These are phyloP conservation scores for Talaromyces amestolkiae DNA, from an alignment of 2,329 filamentous ascomycete genomes.

Conservation along the genomic window DNA sequence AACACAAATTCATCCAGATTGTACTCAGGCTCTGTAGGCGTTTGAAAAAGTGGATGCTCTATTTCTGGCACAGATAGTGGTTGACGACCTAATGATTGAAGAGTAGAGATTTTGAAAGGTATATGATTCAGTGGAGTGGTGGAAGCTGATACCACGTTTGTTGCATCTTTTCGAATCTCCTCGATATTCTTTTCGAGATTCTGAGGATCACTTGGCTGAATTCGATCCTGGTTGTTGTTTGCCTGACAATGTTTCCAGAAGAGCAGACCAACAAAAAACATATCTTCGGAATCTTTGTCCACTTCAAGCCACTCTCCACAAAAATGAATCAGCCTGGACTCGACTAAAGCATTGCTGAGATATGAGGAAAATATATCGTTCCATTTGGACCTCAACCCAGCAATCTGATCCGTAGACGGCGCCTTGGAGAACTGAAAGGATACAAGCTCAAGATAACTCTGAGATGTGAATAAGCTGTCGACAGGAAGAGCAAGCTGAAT, in stretches of 20 bases:
- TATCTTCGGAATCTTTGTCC: background rate
- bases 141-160: constrained; percentile 4
- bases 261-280: background rate
- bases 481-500: constrained; percentile 9
- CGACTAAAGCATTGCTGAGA: background rate
- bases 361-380: background rate
- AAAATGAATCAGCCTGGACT: background rate
- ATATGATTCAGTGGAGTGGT: background rate
- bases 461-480: background rate
- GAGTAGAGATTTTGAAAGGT: background rate
- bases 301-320: constrained; percentile 5
- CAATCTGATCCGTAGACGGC: background rate
- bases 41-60: constrained; percentile 4
- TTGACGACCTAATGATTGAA: background rate
- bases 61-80: background rate
- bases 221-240: background rate
- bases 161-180: background rate
- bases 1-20: background rate
- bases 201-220: background rate
- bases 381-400: constrained; percentile 1
- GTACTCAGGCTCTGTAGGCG: background rate
- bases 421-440: background rate
- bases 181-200: constrained; percentile 3
- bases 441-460: constrained; percentile 2
- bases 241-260: background rate